Conservation (phyloP, 1,139 yeast genomes). For the Diutina siamensis region DNA sequence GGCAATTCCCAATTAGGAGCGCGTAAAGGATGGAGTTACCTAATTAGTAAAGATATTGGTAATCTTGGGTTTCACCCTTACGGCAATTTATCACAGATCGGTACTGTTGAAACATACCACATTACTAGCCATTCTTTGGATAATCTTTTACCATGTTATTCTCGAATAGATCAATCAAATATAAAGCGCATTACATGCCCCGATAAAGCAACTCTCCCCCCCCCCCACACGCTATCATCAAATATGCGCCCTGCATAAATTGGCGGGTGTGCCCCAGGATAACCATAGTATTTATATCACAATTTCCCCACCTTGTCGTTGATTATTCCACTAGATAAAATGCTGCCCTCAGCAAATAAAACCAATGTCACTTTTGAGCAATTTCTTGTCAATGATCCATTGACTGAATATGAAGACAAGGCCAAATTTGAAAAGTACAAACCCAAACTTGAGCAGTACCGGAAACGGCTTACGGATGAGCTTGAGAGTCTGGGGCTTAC, state of each 20-base stretch:
- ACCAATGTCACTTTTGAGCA: constrained; percentile 10
- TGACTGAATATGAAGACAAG: constrained; percentile 26
- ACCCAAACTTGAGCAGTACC: constrained; percentile 42
- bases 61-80: too few species aligned
- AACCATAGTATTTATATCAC: too few species aligned
- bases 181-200: too few species aligned
- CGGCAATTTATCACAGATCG: too few species aligned
- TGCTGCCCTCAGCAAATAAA: neutral
- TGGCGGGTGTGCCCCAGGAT: neutral
- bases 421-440: constrained; percentile 26
- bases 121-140: too few species aligned
- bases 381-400: constrained; percentile 23
- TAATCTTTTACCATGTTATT: too few species aligned
- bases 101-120: too few species aligned
- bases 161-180: too few species aligned
- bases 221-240: too few species aligned
- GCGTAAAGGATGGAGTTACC: neutral
- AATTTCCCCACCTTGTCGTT: too few species aligned
- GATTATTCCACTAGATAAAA: neutral
- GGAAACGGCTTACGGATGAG: constrained; percentile 27
- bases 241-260: neutral
- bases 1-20: neutral
- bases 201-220: too few species aligned
- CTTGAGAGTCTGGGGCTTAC: constrained; percentile 28
- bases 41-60: too few species aligned